These are phyloP conservation scores for Neurospora sp. DNA, from an alignment of 495 filamentous ascomycete genomes.

Conservation along the genomic window DNA sequence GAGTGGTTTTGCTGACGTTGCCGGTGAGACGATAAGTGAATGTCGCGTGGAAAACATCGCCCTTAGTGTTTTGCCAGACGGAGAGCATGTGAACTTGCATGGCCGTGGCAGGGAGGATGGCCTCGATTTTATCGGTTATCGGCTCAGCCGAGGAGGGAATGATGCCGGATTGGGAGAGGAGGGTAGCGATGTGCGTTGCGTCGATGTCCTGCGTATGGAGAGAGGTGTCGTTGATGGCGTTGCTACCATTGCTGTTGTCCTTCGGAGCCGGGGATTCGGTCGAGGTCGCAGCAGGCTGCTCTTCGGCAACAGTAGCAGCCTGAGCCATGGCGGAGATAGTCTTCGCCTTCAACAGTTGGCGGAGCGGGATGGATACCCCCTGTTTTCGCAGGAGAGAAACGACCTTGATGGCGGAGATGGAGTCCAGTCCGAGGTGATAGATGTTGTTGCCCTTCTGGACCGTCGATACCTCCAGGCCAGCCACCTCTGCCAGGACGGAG, in stretches of 20 bases:
- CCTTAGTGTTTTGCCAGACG: slow-evolving; percentile 53
- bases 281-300: not conserved
- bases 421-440: slow-evolving; percentile 82
- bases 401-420: slow-evolving; percentile 74
- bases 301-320: not conserved
- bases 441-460: slow-evolving; percentile 60
- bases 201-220: not conserved
- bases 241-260: not conserved
- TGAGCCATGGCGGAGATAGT: slow-evolving; percentile 48
- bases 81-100: slow-evolving; percentile 66
- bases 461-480: slow-evolving; percentile 45
- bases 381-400: slow-evolving; percentile 53
- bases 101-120: slow-evolving; percentile 50
- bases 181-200: not conserved
- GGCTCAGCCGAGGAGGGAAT: not conserved
- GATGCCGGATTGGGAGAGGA: not conserved
- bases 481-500: slow-evolving; percentile 52
- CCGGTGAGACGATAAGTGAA: slow-evolving; percentile 44
- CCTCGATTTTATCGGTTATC: slow-evolving; percentile 29
- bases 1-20: slow-evolving; percentile 19
- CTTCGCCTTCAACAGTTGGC: slow-evolving; percentile 54
- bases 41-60: slow-evolving; percentile 50
- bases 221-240: not conserved
- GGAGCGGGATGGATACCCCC: slow-evolving; percentile 48
- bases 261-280: not conserved